phyloP scores from a whole-genome alignment of 257 asterid genomes.

The Ophiorrhiza pumila region DNA sequence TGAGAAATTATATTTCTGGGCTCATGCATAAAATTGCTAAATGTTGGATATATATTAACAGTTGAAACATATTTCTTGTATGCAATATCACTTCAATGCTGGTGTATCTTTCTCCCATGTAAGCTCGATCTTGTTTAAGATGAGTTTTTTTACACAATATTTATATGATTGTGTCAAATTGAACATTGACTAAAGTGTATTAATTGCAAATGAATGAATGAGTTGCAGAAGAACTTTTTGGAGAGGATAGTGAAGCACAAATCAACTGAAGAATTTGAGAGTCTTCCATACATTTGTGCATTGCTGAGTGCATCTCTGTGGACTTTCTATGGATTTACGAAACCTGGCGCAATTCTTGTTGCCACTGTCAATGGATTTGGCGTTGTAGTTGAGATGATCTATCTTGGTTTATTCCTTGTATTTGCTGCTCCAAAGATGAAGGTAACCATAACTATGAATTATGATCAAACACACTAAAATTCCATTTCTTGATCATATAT shows the following conservation, averaged over 20 bases:
- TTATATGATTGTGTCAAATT: not conserved
- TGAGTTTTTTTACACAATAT: no score
- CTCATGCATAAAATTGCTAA: not conserved
- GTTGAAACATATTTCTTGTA: constrained; percentile 8
- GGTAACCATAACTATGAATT: constrained; percentile 18
- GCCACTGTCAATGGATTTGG: constrained; percentile 40
- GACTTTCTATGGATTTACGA: constrained; percentile 37
- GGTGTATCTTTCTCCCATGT: constrained; percentile 35
- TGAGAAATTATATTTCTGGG: not conserved
- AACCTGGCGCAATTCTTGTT: constrained; percentile 30
- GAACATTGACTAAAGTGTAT: not conserved
- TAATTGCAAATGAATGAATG: not conserved
- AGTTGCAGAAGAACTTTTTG: constrained; percentile 29
- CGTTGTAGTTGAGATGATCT: constrained; percentile 18
- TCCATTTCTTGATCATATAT: no score
- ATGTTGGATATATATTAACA: no score
- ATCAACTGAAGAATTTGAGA: constrained; percentile 35
- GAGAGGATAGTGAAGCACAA: constrained; percentile 26
- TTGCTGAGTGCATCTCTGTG: constrained; percentile 32
- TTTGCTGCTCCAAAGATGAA: constrained; percentile 33
- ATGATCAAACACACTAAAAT: not conserved
- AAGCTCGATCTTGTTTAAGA: no score
- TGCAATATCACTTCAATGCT: constrained; percentile 32
- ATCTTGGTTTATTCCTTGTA: constrained; percentile 24
- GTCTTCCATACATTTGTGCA: constrained; percentile 37